These are phyloP conservation scores for Heimioporus retisporus DNA, from an alignment of 1,284 basidiomycete genomes.

Conservation along the genomic window DNA sequence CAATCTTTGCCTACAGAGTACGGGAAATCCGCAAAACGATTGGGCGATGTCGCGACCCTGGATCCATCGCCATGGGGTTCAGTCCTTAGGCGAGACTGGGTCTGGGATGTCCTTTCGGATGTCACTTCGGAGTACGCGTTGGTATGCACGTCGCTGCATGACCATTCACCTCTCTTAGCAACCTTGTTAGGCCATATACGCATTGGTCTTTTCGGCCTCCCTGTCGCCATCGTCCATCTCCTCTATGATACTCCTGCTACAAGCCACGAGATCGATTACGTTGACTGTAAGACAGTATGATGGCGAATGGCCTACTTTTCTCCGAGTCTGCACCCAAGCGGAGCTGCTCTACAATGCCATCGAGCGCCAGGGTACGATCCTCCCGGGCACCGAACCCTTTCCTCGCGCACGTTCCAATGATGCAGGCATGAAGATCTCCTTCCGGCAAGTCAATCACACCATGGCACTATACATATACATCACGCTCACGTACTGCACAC, in stretches of 20 bases:
- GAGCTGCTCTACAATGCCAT: slow-evolving; percentile 41
- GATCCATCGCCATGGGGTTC: slow-evolving; percentile 44
- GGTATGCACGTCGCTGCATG: slow-evolving; percentile 17
- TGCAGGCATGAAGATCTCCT: slow-evolving; percentile 49
- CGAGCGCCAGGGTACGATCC: slow-evolving; percentile 33
- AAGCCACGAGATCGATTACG: slow-evolving; percentile 24
- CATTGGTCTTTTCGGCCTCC: slow-evolving; percentile 16
- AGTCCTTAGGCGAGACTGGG: slow-evolving; percentile 42
- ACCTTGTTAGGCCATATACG: slow-evolving; percentile 30
- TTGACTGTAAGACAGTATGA: slow-evolving; percentile 20
- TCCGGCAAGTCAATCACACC: slow-evolving; percentile 37
- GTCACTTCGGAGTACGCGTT: slow-evolving; percentile 31
- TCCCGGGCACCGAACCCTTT: slow-evolving; percentile 30
- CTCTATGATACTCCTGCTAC: slow-evolving; percentile 35
- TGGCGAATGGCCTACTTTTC: slow-evolving; percentile 15
- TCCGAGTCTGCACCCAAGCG: slow-evolving; percentile 20
- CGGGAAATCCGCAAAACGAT: slow-evolving; percentile 35
- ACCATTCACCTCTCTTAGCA: background rate
- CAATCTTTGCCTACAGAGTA: slow-evolving; percentile 44
- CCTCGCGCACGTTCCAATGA: slow-evolving; percentile 17
- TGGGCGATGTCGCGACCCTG: slow-evolving; percentile 39
- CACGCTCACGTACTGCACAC: background rate
- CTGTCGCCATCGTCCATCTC: slow-evolving; percentile 29
- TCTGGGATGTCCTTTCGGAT: slow-evolving; percentile 45
- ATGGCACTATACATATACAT: background rate